A percentile compares a stretch with the other conserved stretches of the same genome.
Conservation (phyloP, 1,139 yeast species). For the Blastobotrys malaysiensis region DNA sequence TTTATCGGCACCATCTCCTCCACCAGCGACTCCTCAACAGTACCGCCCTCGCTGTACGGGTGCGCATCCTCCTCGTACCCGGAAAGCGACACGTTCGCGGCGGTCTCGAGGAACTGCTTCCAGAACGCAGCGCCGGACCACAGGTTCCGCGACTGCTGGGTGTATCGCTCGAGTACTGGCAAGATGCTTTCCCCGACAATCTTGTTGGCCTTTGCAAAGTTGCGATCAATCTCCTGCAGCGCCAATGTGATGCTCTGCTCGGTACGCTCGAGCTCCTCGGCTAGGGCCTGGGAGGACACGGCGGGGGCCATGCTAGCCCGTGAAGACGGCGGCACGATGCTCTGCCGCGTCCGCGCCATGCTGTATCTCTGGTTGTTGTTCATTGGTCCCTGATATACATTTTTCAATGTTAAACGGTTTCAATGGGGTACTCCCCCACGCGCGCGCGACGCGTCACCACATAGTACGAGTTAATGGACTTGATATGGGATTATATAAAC, state of each 20-base stretch:
- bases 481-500: too few relatives aligned
- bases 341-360: slow-evolving; percentile 7
- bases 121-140: slow-evolving; percentile 60
- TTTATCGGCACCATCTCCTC: neutral
- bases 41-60: slow-evolving; percentile 14
- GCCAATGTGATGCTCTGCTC: slow-evolving; percentile 80
- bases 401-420: neutral
- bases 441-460: neutral
- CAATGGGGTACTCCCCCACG: neutral
- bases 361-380: neutral
- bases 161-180: slow-evolving; percentile 57
- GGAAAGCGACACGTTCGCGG: slow-evolving; percentile 62
- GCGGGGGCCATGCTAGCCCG: slow-evolving; percentile 11
- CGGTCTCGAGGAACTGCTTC: slow-evolving; percentile 70
- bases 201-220: slow-evolving; percentile 58
- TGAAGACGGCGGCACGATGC: slow-evolving; percentile 11
- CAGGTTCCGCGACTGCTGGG: slow-evolving; percentile 48
- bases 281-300: slow-evolving; percentile 18
- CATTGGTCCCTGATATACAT: neutral
- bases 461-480: neutral
- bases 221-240: slow-evolving; percentile 73
- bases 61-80: slow-evolving; percentile 47
- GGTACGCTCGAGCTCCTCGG: slow-evolving; percentile 58
- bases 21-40: neutral
- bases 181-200: slow-evolving; percentile 56